Evolutionary conservation across 129 eudicot species (phyloP).

Genomic region (Centaurea solstitialis): DNA sequence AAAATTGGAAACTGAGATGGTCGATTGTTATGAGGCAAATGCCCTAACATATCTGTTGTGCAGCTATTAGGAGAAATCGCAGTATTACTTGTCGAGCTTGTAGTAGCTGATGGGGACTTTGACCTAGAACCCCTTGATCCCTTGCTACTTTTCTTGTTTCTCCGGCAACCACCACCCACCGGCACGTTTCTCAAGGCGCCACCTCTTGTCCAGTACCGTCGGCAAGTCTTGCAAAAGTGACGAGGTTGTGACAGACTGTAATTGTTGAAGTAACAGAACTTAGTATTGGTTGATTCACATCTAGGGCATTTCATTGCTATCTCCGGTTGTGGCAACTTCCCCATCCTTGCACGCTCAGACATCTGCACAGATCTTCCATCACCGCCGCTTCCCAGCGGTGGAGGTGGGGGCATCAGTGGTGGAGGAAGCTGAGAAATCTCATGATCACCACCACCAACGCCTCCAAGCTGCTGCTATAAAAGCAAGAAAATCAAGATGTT

Average conservation of each 20-base stretch:
- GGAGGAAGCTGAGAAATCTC: constrained; percentile 31
- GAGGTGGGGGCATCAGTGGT: constrained; percentile 28
- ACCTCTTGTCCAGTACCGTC: background rate
- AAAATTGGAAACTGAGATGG: constrained; percentile 37
- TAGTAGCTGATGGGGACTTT: constrained; percentile 32
- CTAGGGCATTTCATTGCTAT: background rate
- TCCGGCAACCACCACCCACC: constrained; percentile 55
- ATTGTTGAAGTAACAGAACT: background rate
- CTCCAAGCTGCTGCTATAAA: constrained; percentile 42
- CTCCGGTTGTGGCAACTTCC: background rate
- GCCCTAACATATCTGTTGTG: constrained; percentile 31
- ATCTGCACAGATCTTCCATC: background rate
- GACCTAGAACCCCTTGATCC: constrained; percentile 34
- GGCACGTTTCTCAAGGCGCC: constrained; percentile 44
- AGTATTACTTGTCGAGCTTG: constrained; percentile 31
- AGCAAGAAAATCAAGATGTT: constrained; percentile 20
- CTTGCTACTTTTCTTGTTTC: constrained; percentile 45
- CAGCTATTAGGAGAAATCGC: constrained; percentile 33
- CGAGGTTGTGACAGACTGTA: background rate
- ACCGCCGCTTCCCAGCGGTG: constrained; percentile 5
- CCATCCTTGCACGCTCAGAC: constrained; percentile 40
- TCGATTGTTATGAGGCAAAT: constrained; percentile 10
- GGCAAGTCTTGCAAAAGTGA: background rate
- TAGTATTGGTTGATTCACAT: background rate
- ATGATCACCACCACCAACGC: constrained; percentile 35